Conservation (phyloP, 2,329 filamentous ascomycete species). For the Penicillium sp. region DNA sequence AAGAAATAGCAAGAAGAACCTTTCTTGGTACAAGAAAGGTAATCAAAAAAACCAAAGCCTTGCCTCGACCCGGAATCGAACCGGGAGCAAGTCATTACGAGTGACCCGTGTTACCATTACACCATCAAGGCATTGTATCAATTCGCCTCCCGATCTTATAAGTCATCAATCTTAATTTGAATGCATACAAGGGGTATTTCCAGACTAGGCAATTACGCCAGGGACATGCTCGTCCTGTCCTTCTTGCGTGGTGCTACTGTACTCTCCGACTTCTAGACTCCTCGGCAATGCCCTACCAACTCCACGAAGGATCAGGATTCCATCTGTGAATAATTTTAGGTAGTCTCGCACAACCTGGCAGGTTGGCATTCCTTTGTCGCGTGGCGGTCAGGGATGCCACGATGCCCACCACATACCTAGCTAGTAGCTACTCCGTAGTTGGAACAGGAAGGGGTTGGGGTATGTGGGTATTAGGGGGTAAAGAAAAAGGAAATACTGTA, state of each 20-base stretch:
- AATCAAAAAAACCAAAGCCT: background rate
- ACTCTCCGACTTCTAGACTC: background rate
- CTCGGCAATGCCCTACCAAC: background rate
- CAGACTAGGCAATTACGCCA: background rate
- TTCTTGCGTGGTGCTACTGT: background rate
- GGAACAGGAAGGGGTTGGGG: background rate
- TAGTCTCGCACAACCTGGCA: slow-evolving; percentile 17
- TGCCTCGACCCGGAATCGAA: slow-evolving; percentile 1
- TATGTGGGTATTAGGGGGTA: background rate
- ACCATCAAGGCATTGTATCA: background rate
- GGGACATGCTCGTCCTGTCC: background rate
- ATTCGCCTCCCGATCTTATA: background rate
- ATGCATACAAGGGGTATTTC: background rate
- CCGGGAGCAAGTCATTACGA: background rate
- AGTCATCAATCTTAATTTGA: background rate
- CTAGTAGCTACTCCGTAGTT: background rate
- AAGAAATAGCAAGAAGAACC: background rate
- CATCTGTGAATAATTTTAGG: background rate
- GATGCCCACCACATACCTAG: background rate
- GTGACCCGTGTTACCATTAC: background rate
- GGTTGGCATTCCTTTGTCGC: slow-evolving; percentile 20
- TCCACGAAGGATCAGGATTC: background rate
- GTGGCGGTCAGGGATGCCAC: slow-evolving; percentile 33
- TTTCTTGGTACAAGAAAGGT: background rate
- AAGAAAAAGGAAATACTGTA: background rate